Base-by-base conservation (phyloP, 2,329 filamentous ascomycete species). In the Penicillium griseofulvum region DNA sequence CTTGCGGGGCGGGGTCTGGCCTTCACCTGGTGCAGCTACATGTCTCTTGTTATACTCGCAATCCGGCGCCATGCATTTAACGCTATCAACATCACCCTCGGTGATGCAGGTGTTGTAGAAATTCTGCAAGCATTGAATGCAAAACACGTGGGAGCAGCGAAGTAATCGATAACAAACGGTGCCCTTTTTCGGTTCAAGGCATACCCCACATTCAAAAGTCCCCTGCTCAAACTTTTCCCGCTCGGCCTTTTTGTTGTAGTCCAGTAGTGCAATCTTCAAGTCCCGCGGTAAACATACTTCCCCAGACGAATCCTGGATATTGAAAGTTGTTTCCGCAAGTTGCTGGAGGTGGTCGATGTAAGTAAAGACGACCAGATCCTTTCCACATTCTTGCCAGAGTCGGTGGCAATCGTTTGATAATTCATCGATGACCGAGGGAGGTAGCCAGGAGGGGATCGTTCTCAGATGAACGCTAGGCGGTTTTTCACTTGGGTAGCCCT, bases 131-230 rank as follows among this genome's bases (percentile, higher is more conserved):
- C 94, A 99, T n/a, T 84, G 74, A 17, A 87, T 77, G 72, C 94
- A 99, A 69, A 97, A 99, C 36, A 97, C 91, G 70, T 99, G 93
- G 0, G 85, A 86, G 71, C 94, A 99, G 55, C 87, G 85, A 43
- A 88, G 75, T 81, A 97, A 87, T 39, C 85, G 84, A 75, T 97
- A 89, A 71, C 94, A 97, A 11, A 80, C 82, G 0, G 78, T 74
- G 1, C 94, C 94, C 71, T 95, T 97, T 73, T 96, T 96, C 0
- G 91, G 91, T 71, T 97, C 93, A 44, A 97, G 75, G 69, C 92
- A 97, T 45, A 97, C 83, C 1, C 88, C 90, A 62, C 93, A 97
- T 49, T 92, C 86, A 68, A 94, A 97, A 0, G 90, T 96, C 64
- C 87, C 88, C 62, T 85, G 85, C 57, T 94, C 87, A 69, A 97